Evolutionary conservation across 2,329 filamentous ascomycete species (phyloP).

Genomic region (Cladosporium cucumerinum): DNA sequence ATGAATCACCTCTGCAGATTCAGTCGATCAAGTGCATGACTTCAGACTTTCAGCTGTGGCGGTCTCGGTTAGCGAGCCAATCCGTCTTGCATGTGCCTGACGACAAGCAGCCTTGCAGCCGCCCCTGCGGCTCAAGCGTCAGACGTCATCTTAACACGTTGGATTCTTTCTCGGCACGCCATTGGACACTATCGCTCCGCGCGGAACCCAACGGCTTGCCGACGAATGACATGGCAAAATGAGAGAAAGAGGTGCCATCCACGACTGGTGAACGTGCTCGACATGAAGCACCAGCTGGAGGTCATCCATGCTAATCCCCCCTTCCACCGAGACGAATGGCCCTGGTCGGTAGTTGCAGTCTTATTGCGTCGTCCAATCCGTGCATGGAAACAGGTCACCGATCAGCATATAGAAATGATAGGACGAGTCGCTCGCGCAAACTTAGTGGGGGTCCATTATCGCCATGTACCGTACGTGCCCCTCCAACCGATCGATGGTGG

Average conservation of each 20-base stretch:
- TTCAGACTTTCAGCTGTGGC: slow-evolving; percentile 1
- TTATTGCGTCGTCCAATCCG: neutral
- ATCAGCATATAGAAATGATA: neutral
- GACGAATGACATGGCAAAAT: slow-evolving; percentile 13
- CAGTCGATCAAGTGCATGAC: neutral
- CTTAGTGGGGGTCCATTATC: slow-evolving; percentile 10
- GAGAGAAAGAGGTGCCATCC: neutral
- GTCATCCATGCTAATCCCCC: slow-evolving; percentile 3
- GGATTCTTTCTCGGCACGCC: slow-evolving; percentile 12
- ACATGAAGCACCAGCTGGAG: neutral
- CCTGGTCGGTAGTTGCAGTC: slow-evolving; percentile 4
- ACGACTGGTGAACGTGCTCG: neutral
- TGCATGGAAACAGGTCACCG: neutral
- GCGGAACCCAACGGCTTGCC: slow-evolving; percentile 13
- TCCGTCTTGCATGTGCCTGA: slow-evolving; percentile 7
- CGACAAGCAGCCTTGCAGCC: slow-evolving; percentile 3
- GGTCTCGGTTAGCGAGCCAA: slow-evolving; percentile 12
- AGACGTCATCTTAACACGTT: slow-evolving; percentile 15
- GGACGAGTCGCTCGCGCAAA: neutral
- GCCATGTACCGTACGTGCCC: slow-evolving; percentile 10
- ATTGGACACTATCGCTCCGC: slow-evolving; percentile 4
- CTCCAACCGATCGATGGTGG: slow-evolving; percentile 13
- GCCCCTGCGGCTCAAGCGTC: slow-evolving; percentile 10
- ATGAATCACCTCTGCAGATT: slow-evolving; percentile 11
- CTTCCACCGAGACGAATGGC: neutral